Percentiles rank a stretch among this genome's conserved stretches.
These are phyloP conservation scores for Cryptococcus sp. DNA, from an alignment of 1,284 basidiomycete species.

Conservation along the genomic window DNA sequence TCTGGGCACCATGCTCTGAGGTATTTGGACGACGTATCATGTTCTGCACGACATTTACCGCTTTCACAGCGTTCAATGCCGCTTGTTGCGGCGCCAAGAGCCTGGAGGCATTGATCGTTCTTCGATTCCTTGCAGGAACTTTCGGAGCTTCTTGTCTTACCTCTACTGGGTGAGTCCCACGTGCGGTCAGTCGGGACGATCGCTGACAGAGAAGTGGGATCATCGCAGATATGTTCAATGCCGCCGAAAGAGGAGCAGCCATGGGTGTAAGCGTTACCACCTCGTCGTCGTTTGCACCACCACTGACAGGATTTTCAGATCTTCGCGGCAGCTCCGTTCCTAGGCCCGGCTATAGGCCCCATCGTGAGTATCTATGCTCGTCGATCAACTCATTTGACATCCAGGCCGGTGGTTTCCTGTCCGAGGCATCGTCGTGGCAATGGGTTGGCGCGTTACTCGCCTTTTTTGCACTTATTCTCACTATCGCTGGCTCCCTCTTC, in stretches of 20 bases:
- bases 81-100: conserved; percentile 10
- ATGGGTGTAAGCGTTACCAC: conserved; percentile 22
- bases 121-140: conserved; percentile 32
- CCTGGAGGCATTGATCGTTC: conserved; percentile 17
- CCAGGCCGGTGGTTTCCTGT: conserved; percentile 4
- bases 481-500: conserved; percentile 18
- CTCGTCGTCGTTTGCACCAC: too few species aligned
- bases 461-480: conserved; percentile 35
- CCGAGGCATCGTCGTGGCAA: conserved; percentile 3
- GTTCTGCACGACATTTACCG: conserved; percentile 10
- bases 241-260: conserved; percentile 19
- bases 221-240: conserved; percentile 25
- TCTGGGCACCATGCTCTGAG: conserved; percentile 11
- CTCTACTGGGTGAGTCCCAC: conserved; percentile 1
- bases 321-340: conserved; percentile 63
- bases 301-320: conserved; percentile 33
- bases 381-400: background rate
- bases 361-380: conserved; percentile 10
- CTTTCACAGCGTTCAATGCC: conserved; percentile 9
- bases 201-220: conserved; percentile 14
- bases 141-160: conserved; percentile 29
- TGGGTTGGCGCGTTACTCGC: conserved; percentile 28
- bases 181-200: background rate
- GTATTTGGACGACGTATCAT: conserved; percentile 4
- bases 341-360: conserved; percentile 26